Percentiles rank a stretch among this genome's conserved stretches.
phyloP scores from a whole-genome alignment of 805 yeast species.

The Yarrowia sp. region DNA sequence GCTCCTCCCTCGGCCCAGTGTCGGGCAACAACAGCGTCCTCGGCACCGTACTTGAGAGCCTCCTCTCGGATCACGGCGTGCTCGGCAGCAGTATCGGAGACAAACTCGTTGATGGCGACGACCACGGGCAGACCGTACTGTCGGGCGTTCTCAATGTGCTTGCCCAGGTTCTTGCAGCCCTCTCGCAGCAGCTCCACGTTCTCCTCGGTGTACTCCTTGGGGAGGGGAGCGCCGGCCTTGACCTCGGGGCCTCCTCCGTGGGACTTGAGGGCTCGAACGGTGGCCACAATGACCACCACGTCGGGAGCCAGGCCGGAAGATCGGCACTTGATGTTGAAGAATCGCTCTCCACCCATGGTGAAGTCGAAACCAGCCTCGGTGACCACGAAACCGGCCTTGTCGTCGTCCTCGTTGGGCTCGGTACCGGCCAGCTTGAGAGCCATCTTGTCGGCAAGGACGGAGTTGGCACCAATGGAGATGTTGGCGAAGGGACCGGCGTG shows the following conservation, averaged over 20 bases:
- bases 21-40: constrained; percentile 85
- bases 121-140: constrained; percentile 90
- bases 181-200: constrained; percentile 75
- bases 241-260: constrained; percentile 99
- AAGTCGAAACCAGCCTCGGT: constrained; percentile 99
- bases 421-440: constrained; percentile 89
- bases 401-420: constrained; percentile 54
- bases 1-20: constrained; percentile 97
- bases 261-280: constrained; percentile 91
- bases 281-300: constrained; percentile 91
- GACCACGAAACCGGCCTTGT: constrained; percentile 76
- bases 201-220: constrained; percentile 81
- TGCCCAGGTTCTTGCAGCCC: constrained; percentile 88
- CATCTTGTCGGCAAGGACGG: constrained; percentile 90
- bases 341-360: constrained; percentile 99
- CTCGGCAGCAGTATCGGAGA: constrained; percentile 81
- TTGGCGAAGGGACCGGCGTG: constrained; percentile 99
- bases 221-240: constrained; percentile 89
- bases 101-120: constrained; percentile 91
- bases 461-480: constrained; percentile 95
- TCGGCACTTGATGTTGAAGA: constrained; percentile 94
- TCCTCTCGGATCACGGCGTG: constrained; percentile 78
- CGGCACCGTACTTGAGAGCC: constrained; percentile 87
- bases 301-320: constrained; percentile 91
- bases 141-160: constrained; percentile 87